phyloP scores from a whole-genome alignment of 495 filamentous ascomycete species.

The Niebla homalea region DNA sequence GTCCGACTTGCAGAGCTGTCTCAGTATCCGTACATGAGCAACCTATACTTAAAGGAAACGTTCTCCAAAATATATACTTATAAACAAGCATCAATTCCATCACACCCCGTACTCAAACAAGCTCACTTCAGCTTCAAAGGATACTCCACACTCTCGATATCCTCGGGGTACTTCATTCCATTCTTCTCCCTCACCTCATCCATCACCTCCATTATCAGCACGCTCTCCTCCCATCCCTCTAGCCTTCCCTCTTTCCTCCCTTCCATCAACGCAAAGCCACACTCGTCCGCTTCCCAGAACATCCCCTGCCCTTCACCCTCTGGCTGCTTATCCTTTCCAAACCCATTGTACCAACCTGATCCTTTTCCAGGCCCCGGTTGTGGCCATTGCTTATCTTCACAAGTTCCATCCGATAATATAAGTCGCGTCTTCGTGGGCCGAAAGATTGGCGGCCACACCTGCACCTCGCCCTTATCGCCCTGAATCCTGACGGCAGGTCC shows the following conservation, averaged over 20 bases:
- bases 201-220: conserved; percentile 90
- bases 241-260: conserved; percentile 65
- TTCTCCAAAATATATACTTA: too few species aligned
- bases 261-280: conserved; percentile 68
- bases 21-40: too few species aligned
- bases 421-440: conserved; percentile 54
- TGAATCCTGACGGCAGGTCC: conserved; percentile 68
- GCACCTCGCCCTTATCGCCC: conserved; percentile 76
- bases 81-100: too few species aligned
- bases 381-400: conserved; percentile 47
- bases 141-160: conserved; percentile 68
- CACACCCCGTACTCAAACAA: too few species aligned
- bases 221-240: conserved; percentile 67
- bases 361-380: conserved; percentile 36
- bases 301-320: conserved; percentile 64
- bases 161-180: conserved; percentile 63
- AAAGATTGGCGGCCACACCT: conserved; percentile 63
- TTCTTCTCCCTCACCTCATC: conserved; percentile 73
- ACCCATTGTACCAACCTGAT: conserved; percentile 13
- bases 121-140: too few species aligned
- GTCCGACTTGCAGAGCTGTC: too few species aligned
- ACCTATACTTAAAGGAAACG: too few species aligned
- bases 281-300: conserved; percentile 94
- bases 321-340: conserved; percentile 45
- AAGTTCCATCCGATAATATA: conserved; percentile 28